Conservation (phyloP, 164 flowering plant species). For the Chimonanthus salicifolius region DNA sequence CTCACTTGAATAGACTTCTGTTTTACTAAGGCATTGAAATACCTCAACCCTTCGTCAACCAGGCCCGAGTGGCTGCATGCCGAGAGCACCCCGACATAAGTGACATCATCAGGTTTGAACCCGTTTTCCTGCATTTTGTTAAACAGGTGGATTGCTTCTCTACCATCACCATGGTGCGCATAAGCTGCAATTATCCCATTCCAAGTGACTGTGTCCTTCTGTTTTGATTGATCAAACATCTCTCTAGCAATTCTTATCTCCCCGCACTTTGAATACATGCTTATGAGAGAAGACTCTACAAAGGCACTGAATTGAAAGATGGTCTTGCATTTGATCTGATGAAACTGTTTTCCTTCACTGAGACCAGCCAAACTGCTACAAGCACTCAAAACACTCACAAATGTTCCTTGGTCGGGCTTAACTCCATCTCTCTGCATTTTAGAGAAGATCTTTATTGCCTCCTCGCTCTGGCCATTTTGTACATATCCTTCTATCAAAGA, state of each 20-base stretch:
- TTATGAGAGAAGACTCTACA: conserved; percentile 13
- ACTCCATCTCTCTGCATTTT: conserved; percentile 7
- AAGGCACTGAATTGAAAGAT: conserved; percentile 5
- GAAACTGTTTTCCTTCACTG: conserved; percentile 15
- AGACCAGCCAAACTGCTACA: conserved; percentile 18
- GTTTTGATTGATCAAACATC: conserved; percentile 13
- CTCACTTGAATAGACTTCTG: conserved; percentile 4
- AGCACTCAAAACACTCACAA: conserved; percentile 13
- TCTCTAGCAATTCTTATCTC: conserved; percentile 10
- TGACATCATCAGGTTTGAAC: conserved; percentile 16
- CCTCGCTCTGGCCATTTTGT: conserved; percentile 10
- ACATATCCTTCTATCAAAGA: conserved; percentile 9
- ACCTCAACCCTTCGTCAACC: conserved; percentile 13
- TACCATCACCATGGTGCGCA: conserved; percentile 16
- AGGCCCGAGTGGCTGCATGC: conserved; percentile 18
- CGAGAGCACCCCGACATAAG: conserved; percentile 13
- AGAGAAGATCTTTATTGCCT: conserved; percentile 10
- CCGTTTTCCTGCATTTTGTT: conserved; percentile 8
- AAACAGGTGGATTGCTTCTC: conserved; percentile 9
- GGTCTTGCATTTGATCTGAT: conserved; percentile 13
- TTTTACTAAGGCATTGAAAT: conserved; percentile 6
- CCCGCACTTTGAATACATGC: conserved; percentile 18
- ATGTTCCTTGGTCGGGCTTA: conserved; percentile 16
- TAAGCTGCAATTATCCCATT: conserved; percentile 14
- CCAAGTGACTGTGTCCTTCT: conserved; percentile 15